Percentiles rank a stretch among this genome's conserved stretches.
Evolutionary conservation across 2,329 filamentous ascomycete genomes (phyloP).

Genomic region (Penicillium sp.): DNA sequence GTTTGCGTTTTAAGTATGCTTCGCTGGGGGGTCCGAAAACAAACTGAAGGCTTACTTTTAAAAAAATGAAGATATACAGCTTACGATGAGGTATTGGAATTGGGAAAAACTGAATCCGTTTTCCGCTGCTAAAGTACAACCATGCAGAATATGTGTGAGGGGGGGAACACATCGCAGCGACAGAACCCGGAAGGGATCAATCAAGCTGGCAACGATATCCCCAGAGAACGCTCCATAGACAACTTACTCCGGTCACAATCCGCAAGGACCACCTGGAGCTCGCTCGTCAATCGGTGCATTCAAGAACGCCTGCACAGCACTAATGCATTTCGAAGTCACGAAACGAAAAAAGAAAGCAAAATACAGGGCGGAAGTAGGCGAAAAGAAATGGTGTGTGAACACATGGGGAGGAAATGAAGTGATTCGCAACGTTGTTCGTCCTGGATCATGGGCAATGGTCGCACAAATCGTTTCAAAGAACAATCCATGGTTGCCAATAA

Average conservation of each 20-base stretch:
- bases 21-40: too few species aligned
- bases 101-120: conserved; percentile 10
- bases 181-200: background rate
- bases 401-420: conserved; percentile 15
- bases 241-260: background rate
- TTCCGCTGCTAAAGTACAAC: conserved; percentile 19
- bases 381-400: conserved; percentile 16
- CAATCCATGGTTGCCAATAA: background rate
- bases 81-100: too few species aligned
- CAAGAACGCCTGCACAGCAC: conserved; percentile 4
- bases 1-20: conserved; percentile 6
- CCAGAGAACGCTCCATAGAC: background rate
- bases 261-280: background rate
- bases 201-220: too few species aligned
- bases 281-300: too few species aligned
- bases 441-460: conserved; percentile 2
- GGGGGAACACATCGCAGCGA: conserved; percentile 4
- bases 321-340: background rate
- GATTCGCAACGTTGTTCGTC: background rate
- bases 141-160: conserved; percentile 15
- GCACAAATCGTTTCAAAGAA: conserved; percentile 4
- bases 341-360: conserved; percentile 4
- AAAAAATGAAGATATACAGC: too few species aligned
- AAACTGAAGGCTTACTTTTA: too few species aligned
- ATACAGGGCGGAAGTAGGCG: conserved; percentile 9